A percentile compares a stretch with the other conserved stretches of the same genome.
phyloP scores from a whole-genome alignment of 768 basidiomycete species.

The Tephrocybe sp. region DNA sequence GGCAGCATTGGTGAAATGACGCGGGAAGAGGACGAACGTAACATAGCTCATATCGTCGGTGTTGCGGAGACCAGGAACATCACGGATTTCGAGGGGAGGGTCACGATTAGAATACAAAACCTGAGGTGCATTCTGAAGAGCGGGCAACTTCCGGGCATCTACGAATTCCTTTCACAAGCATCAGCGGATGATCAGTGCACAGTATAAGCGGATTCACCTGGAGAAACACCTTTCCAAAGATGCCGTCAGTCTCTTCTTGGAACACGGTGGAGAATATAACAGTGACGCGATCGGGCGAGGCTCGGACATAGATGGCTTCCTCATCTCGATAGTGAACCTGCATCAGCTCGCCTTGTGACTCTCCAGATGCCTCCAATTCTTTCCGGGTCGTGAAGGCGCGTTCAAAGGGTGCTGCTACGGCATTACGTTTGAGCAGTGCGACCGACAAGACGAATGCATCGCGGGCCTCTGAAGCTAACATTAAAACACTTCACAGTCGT shows the following conservation, averaged over 20 bases:
- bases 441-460: slow-evolving; percentile 79
- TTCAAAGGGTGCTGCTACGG: slow-evolving; percentile 94
- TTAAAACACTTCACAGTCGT: slow-evolving; percentile 7
- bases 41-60: slow-evolving; percentile 94
- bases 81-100: slow-evolving; percentile 94
- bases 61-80: slow-evolving; percentile 76
- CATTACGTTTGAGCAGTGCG: slow-evolving; percentile 88
- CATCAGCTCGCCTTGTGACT: slow-evolving; percentile 81
- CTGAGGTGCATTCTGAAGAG: slow-evolving; percentile 95
- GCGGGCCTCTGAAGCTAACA: slow-evolving; percentile 59
- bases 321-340: slow-evolving; percentile 93
- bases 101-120: slow-evolving; percentile 94
- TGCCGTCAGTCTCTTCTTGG: slow-evolving; percentile 94
- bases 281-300: slow-evolving; percentile 92
- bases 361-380: slow-evolving; percentile 71
- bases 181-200: background rate
- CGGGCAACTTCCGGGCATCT: slow-evolving; percentile 91
- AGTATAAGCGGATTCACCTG: slow-evolving; percentile 56
- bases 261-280: slow-evolving; percentile 98
- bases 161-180: slow-evolving; percentile 81
- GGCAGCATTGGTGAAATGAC: slow-evolving; percentile 79
- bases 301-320: slow-evolving; percentile 95
- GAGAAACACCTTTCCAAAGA: slow-evolving; percentile 97
- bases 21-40: slow-evolving; percentile 96
- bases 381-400: slow-evolving; percentile 82